A percentile compares a stretch with the other conserved stretches of the same genome.
These are phyloP conservation scores for Trifolium subterraneum DNA, from an alignment of 306 rosid genomes.

Conservation along the genomic window DNA sequence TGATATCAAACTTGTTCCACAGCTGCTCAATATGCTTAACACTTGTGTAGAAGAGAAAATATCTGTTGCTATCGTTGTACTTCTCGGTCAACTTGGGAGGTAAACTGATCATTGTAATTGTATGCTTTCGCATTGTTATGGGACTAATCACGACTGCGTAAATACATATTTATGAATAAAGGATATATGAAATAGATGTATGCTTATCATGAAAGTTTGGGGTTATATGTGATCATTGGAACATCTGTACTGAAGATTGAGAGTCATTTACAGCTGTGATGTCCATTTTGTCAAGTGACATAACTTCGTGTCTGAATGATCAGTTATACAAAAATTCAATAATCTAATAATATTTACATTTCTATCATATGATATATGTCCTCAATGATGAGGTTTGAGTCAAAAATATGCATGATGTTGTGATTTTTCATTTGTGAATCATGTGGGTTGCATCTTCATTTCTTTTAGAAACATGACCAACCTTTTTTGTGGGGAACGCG, in stretches of 20 bases:
- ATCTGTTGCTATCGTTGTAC: constrained; percentile 59
- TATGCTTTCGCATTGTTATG: constrained; percentile 26
- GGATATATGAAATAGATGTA: not conserved
- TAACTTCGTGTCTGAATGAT: not conserved
- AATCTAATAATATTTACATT: not conserved
- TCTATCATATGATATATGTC: not conserved
- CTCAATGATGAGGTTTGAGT: not conserved
- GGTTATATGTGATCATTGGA: not conserved
- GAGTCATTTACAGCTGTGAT: not conserved
- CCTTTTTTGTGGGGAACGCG: not conserved
- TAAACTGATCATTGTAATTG: constrained; percentile 44
- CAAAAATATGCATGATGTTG: not conserved
- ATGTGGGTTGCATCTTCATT: not conserved
- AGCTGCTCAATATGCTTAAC: constrained; percentile 60
- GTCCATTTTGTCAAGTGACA: not conserved
- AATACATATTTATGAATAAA: not conserved
- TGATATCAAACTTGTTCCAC: constrained; percentile 57
- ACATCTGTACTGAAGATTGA: not conserved
- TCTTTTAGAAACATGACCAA: not conserved
- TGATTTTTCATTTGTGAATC: not conserved
- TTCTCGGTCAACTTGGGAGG: constrained; percentile 95
- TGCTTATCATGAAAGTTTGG: constrained; percentile 6
- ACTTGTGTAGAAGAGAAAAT: constrained; percentile 55
- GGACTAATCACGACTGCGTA: constrained; percentile 18
- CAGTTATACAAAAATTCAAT: not conserved